phyloP scores from a whole-genome alignment of 805 yeast species.

The Candida taoyuanica region DNA sequence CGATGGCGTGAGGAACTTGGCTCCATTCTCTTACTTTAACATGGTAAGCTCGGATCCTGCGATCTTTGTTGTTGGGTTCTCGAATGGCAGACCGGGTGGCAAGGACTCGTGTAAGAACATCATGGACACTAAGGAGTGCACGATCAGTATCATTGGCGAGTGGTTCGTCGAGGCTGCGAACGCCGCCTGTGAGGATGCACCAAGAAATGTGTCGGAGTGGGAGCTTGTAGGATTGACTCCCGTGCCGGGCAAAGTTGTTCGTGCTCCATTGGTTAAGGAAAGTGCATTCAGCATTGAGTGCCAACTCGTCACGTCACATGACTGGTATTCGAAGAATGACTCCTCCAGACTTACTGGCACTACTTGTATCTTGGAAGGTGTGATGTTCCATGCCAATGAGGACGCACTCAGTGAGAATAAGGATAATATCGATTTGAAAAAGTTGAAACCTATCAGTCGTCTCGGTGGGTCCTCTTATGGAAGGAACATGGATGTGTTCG shows the following conservation, averaged over 20 bases:
- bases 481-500: constrained; percentile 39
- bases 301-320: constrained; percentile 40
- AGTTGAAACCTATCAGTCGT: constrained; percentile 50
- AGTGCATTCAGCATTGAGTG: constrained; percentile 57
- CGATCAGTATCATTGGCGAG: constrained; percentile 54
- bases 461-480: constrained; percentile 49
- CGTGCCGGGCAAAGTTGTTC: constrained; percentile 38
- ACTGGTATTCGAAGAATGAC: constrained; percentile 37
- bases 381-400: constrained; percentile 52
- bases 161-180: constrained; percentile 67
- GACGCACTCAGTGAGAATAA: constrained; percentile 42
- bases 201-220: constrained; percentile 52
- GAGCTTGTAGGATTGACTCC: constrained; percentile 49
- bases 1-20: constrained; percentile 43
- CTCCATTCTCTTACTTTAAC: constrained; percentile 58
- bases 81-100: constrained; percentile 30
- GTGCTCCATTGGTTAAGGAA: constrained; percentile 55
- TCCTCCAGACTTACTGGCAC: constrained; percentile 34
- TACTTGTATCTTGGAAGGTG: constrained; percentile 47
- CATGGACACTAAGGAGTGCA: constrained; percentile 46
- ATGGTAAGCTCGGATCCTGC: constrained; percentile 53
- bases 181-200: constrained; percentile 42
- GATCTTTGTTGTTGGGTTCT: constrained; percentile 45
- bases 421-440: constrained; percentile 38
- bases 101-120: constrained; percentile 51